phyloP scores from a whole-genome alignment of 2,329 filamentous ascomycete species.

The Beauveria rudraprayagi region DNA sequence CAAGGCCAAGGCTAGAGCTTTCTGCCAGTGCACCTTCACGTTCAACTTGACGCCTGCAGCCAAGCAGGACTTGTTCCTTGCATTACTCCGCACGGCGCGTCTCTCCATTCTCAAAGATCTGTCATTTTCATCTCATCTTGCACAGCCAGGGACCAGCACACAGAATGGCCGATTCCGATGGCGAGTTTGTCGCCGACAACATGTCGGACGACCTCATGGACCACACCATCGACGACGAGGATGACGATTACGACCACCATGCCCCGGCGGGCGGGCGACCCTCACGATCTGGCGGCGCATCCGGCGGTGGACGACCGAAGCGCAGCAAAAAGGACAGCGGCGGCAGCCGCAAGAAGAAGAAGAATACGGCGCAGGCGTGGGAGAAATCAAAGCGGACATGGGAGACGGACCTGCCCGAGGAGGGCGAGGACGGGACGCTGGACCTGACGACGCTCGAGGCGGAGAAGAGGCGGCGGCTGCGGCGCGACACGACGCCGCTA shows the following conservation, averaged over 20 bases:
- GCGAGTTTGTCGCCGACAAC: slow-evolving; percentile 57
- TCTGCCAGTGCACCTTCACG: neutral
- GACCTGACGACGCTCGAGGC: slow-evolving; percentile 73
- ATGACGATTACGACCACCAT: slow-evolving; percentile 15
- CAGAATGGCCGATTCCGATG: slow-evolving; percentile 64
- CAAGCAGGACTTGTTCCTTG: neutral
- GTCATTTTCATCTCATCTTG: neutral
- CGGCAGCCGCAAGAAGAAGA: slow-evolving; percentile 19
- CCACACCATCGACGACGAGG: slow-evolving; percentile 36
- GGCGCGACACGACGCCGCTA: slow-evolving; percentile 89
- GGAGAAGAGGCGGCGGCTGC: slow-evolving; percentile 69
- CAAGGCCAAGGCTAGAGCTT: slow-evolving; percentile 3
- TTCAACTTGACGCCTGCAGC: neutral
- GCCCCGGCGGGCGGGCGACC: slow-evolving; percentile 17
- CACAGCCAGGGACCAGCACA: neutral
- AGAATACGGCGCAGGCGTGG: slow-evolving; percentile 48
- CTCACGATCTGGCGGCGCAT: slow-evolving; percentile 16
- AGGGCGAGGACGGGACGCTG: slow-evolving; percentile 72
- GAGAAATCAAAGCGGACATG: slow-evolving; percentile 59
- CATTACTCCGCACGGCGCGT: neutral
- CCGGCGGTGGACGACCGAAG: slow-evolving; percentile 11
- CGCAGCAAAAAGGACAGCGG: neutral
- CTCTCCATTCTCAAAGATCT: neutral
- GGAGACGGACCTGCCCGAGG: slow-evolving; percentile 60
- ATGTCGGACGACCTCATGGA: slow-evolving; percentile 55